phyloP scores from a whole-genome alignment of 768 basidiomycete genomes.

The Hysterangium stoloniferum region DNA sequence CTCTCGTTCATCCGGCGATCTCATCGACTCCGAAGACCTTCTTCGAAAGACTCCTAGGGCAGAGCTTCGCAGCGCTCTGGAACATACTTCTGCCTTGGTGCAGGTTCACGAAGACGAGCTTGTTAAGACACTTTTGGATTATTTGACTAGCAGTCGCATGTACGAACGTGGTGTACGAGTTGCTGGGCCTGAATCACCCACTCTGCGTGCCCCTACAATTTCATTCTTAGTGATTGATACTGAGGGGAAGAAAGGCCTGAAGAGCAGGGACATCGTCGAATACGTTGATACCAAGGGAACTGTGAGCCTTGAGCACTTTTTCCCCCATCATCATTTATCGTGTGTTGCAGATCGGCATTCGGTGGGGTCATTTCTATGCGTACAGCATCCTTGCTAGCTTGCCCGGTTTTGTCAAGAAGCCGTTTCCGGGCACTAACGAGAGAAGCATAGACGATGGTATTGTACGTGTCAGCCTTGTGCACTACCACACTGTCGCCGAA shows the following conservation, averaged over 20 bases:
- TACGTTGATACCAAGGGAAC: constrained; percentile 55
- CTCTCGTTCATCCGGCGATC: constrained; percentile 27
- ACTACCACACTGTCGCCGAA: constrained; percentile 72
- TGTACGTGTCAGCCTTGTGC: constrained; percentile 68
- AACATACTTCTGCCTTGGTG: constrained; percentile 48
- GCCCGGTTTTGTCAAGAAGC: constrained; percentile 35
- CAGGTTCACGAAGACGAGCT: constrained; percentile 54
- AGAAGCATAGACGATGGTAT: constrained; percentile 53
- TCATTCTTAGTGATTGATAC: constrained; percentile 52
- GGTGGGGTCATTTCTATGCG: constrained; percentile 74
- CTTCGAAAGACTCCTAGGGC: constrained; percentile 9
- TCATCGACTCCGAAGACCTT: constrained; percentile 18
- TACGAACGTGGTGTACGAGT: constrained; percentile 54
- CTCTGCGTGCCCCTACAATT: constrained; percentile 56
- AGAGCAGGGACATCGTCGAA: constrained; percentile 56
- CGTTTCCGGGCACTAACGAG: background rate
- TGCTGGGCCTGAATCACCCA: constrained; percentile 46
- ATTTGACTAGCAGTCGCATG: constrained; percentile 42
- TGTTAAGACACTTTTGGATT: constrained; percentile 45
- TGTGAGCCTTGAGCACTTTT: constrained; percentile 32
- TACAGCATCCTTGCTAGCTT: constrained; percentile 50
- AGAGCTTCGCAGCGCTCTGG: constrained; percentile 24
- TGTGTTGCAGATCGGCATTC: constrained; percentile 56
- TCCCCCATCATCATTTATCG: background rate
- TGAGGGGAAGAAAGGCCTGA: constrained; percentile 40